These are phyloP conservation scores for Penicillium simplicissimum DNA, from an alignment of 495 filamentous ascomycete genomes.

Conservation along the genomic window DNA sequence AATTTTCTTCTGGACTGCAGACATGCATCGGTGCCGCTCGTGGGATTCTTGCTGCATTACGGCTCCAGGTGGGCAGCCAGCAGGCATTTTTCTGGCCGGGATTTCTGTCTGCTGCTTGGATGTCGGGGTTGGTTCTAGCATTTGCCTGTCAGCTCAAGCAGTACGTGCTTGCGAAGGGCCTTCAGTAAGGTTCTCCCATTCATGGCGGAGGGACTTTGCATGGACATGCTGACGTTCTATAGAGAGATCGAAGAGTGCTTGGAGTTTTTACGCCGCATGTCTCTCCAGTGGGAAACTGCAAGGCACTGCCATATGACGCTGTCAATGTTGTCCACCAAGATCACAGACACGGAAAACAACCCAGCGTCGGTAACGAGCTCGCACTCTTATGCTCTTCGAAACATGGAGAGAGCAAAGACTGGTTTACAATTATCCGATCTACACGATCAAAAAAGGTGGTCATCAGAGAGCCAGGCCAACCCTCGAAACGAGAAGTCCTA, in stretches of 20 bases:
- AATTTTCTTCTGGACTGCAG: slow-evolving; percentile 43
- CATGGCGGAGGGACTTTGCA: background rate
- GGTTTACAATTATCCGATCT: background rate
- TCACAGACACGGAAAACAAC: slow-evolving; percentile 20
- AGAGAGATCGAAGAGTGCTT: slow-evolving; percentile 41
- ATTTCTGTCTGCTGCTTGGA: slow-evolving; percentile 43
- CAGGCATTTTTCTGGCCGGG: slow-evolving; percentile 47
- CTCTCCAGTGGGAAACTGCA: slow-evolving; percentile 43
- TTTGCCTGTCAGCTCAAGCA: slow-evolving; percentile 45
- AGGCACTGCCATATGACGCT: slow-evolving; percentile 40
- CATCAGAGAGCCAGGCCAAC: background rate
- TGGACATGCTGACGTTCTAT: slow-evolving; percentile 5
- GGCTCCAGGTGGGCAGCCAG: slow-evolving; percentile 27
- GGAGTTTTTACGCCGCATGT: slow-evolving; percentile 36
- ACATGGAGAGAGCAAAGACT: slow-evolving; percentile 2
- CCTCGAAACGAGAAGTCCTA: background rate
- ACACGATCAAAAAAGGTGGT: background rate
- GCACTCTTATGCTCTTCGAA: slow-evolving; percentile 17
- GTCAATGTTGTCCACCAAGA: slow-evolving; percentile 30
- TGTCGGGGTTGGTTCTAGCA: slow-evolving; percentile 43
- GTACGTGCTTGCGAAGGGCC: slow-evolving; percentile 37
- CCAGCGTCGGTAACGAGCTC: background rate
- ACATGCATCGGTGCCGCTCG: slow-evolving; percentile 44
- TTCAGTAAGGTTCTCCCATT: slow-evolving; percentile 28
- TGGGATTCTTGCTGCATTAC: slow-evolving; percentile 37